phyloP scores from a whole-genome alignment of 805 yeast species.

The Kodamaea kakaduensis region DNA sequence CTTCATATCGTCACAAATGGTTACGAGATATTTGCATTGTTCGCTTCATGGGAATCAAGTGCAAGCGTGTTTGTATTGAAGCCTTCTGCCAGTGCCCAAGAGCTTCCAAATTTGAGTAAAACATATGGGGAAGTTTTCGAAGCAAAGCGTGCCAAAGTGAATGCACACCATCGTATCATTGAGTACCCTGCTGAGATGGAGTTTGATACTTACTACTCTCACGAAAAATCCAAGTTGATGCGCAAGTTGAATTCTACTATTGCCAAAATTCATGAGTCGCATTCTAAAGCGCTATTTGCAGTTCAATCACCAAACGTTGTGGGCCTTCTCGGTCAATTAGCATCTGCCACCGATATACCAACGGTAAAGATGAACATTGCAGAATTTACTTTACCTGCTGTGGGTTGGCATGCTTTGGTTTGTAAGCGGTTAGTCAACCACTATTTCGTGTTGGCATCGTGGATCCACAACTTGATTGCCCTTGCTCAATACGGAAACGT shows the following conservation, averaged over 20 bases:
- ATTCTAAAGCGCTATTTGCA: constrained; percentile 61
- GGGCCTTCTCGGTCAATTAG: constrained; percentile 45
- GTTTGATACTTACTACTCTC: constrained; percentile 54
- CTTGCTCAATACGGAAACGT: constrained; percentile 71
- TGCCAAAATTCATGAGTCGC: constrained; percentile 52
- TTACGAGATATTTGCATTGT: constrained; percentile 68
- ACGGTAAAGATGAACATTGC: constrained; percentile 55
- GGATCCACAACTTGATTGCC: constrained; percentile 63
- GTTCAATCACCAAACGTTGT: constrained; percentile 67
- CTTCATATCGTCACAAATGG: constrained; percentile 69
- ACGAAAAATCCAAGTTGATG: constrained; percentile 52
- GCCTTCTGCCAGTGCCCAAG: constrained; percentile 66
- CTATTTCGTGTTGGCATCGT: constrained; percentile 65
- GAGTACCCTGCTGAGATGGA: constrained; percentile 49
- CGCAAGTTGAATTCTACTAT: constrained; percentile 54
- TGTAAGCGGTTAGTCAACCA: constrained; percentile 65
- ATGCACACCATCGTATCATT: constrained; percentile 43
- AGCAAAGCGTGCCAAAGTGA: constrained; percentile 43
- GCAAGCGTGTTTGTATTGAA: constrained; percentile 57
- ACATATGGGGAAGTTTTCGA: constrained; percentile 52
- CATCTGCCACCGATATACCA: constrained; percentile 54
- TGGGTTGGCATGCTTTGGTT: constrained; percentile 76
- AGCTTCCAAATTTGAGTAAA: constrained; percentile 52
- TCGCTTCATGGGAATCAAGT: constrained; percentile 56
- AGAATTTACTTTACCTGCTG: constrained; percentile 61